Percentiles rank a stretch among this genome's conserved stretches.
These are phyloP conservation scores for Coffea canephora DNA, from an alignment of 257 asterid species.

Conservation along the genomic window DNA sequence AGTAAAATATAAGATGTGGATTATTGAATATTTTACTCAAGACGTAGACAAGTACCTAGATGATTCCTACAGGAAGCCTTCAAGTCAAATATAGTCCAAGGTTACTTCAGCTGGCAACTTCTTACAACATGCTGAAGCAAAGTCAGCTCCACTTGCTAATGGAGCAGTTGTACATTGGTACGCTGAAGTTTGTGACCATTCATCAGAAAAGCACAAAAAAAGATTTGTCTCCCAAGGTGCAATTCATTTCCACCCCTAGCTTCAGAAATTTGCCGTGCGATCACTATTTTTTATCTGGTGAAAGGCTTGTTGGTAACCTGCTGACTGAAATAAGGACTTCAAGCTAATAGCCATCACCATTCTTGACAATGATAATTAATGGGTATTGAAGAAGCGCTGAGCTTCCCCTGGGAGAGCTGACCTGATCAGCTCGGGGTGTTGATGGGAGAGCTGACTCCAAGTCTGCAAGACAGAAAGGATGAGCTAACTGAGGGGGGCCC, in stretches of 20 bases:
- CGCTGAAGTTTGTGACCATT: background rate
- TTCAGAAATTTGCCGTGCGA: background rate
- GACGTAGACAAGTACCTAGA: background rate
- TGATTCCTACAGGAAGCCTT: background rate
- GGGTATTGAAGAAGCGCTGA: too few species aligned
- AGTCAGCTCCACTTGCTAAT: background rate
- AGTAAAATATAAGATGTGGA: background rate
- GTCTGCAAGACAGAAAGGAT: too few species aligned
- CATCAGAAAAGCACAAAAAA: background rate
- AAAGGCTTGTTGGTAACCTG: background rate
- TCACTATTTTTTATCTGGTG: background rate
- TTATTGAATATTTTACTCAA: background rate
- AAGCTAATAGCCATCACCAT: background rate
- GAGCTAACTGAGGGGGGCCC: too few species aligned
- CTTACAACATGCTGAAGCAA: conserved; percentile 2
- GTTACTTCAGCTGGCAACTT: background rate
- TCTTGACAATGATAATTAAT: background rate
- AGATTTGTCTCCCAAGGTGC: background rate
- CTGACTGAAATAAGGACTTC: too few species aligned
- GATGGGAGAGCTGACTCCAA: too few species aligned
- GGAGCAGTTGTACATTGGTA: background rate
- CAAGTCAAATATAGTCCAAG: background rate
- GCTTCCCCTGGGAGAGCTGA: too few species aligned
- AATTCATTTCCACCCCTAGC: background rate
- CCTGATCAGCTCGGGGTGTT: too few species aligned